phyloP scores from a whole-genome alignment of 306 rosid species.

The Trifolium fragiferum region DNA sequence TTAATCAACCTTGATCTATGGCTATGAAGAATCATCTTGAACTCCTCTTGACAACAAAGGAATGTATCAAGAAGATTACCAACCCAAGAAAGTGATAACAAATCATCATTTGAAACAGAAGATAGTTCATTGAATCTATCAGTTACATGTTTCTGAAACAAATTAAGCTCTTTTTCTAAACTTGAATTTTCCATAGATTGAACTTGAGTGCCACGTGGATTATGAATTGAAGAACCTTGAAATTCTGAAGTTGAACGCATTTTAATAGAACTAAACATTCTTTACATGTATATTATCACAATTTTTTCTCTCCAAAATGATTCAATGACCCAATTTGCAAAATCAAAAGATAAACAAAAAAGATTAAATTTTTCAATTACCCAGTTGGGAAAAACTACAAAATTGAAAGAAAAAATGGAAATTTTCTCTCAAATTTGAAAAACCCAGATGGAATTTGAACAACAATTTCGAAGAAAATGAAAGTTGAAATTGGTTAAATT shows the following conservation, averaged over 20 bases:
- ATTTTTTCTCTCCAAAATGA: too few species aligned
- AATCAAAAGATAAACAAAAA: too few species aligned
- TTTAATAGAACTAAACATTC: constrained; percentile 29
- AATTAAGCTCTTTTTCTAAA: constrained; percentile 59
- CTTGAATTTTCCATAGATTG: constrained; percentile 62
- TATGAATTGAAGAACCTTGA: constrained; percentile 63
- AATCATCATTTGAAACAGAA: constrained; percentile 41
- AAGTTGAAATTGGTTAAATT: too few species aligned
- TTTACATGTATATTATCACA: background rate
- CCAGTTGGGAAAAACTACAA: constrained; percentile 32
- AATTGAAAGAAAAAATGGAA: background rate
- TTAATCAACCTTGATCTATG: constrained; percentile 40
- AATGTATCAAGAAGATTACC: constrained; percentile 72
- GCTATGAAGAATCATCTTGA: constrained; percentile 57
- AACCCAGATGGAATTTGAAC: too few species aligned
- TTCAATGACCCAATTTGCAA: too few species aligned
- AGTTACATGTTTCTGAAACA: constrained; percentile 66
- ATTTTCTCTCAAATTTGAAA: background rate
- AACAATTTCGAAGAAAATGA: too few species aligned
- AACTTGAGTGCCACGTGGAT: constrained; percentile 51
- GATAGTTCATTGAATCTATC: constrained; percentile 58
- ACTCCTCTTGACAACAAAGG: constrained; percentile 68
- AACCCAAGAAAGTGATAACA: constrained; percentile 77
- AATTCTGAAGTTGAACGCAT: constrained; percentile 73
- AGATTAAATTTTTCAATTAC: background rate